Base-by-base conservation (phyloP, 139 green algal species). In the Pycnococcus provasolii region DNA sequence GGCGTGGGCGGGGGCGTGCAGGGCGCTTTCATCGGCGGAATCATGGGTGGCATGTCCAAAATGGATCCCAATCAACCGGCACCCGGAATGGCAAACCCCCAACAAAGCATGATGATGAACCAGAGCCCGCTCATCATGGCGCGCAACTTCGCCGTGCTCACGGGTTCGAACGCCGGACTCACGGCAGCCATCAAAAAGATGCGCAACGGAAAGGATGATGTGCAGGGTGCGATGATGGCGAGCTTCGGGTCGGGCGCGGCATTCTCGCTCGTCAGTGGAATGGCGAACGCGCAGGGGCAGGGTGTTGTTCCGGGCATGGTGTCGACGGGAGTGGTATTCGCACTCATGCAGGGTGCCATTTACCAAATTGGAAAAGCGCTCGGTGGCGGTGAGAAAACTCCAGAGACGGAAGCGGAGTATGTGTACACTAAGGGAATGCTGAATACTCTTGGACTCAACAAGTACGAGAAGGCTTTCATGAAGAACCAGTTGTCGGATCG, bases 391-490 rank as follows among this genome's bases (percentile, higher is more conserved):
- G 62, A 13, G 9, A 70, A 37, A 51, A 58, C 51, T 60, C 37
- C 54, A 9, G n/a, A 26, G 13, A 55, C 81, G 39, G 87, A 92
- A 15, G 81, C 83, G 3, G 72, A 85, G 51, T 94, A 92, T 60
- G 75, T 84, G 46, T 68, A 82, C 15, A 89, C 84, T n/a, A 87
- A 81, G 70, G 81, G 82, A 57, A 91, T 97, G 87, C 83, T 96
- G 3, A 74, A 70, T n/a, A 80, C 62, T 1, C 74, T 95, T 39
- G 89, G 88, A 3, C 75, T 95, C 4, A 41, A 92, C 79, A 91
- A 96, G 64, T 98, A 95, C 68, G 79, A 91, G 60, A 89, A 92
- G 70, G 95, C 95, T 65, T 75, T 99, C 51, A 91, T 90, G 74
- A 90, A 86, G 64, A 85, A 77, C 2, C 67, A 84, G 75, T 77